A percentile compares a stretch with the other conserved stretches of the same genome.
Evolutionary conservation across 2,329 filamentous ascomycete genomes (phyloP).

Genomic region (Talaromyces rugulosus): DNA sequence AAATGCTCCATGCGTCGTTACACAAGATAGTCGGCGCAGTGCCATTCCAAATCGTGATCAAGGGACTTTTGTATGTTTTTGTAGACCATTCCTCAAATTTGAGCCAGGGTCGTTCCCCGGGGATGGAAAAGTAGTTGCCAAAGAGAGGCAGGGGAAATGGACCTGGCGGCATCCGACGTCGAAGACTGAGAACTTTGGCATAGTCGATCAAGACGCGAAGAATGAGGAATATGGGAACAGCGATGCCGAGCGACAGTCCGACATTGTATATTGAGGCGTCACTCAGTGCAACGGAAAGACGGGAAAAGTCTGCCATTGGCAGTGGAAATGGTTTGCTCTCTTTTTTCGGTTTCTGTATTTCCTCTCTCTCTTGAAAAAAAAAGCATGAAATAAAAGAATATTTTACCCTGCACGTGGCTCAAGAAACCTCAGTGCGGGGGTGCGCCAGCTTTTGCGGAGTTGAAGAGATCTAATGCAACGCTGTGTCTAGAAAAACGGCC

Average conservation of each 20-base stretch:
- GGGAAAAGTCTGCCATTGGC: neutral
- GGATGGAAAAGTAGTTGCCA: conserved; percentile 21
- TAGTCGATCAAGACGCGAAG: neutral
- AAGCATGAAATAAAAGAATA: too few relatives aligned
- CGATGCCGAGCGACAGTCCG: neutral
- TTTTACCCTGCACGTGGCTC: too few relatives aligned
- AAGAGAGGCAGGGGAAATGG: conserved; percentile 21
- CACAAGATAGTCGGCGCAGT: neutral
- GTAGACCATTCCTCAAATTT: neutral
- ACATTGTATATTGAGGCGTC: neutral
- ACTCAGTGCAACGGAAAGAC: neutral
- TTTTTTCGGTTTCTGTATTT: neutral
- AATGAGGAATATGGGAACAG: neutral
- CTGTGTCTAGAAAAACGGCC: neutral
- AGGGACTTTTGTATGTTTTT: neutral
- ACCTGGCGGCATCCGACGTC: neutral
- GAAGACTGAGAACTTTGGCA: neutral
- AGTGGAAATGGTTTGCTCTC: neutral
- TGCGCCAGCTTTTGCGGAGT: neutral
- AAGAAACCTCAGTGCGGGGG: neutral
- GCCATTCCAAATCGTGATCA: neutral
- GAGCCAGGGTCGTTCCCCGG: neutral
- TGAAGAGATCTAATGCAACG: neutral
- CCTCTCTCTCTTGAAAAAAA: neutral
- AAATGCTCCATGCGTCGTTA: neutral